Evolutionary conservation across 2,329 filamentous ascomycete genomes (phyloP).

Genomic region (Tolypocladium ophioglossoides): DNA sequence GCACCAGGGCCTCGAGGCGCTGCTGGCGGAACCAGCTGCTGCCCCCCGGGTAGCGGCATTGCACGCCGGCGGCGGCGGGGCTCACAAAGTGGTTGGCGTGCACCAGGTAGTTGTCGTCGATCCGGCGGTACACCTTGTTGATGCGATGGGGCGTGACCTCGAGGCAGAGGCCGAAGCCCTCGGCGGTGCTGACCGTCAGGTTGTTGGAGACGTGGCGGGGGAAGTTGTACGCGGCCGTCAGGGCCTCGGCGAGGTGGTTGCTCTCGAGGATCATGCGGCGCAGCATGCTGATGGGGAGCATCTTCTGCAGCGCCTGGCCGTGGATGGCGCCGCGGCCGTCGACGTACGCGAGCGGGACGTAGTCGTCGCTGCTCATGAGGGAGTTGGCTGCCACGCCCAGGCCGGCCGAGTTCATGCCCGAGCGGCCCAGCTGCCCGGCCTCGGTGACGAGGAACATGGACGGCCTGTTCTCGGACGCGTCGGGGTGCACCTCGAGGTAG

Average conservation of each 20-base stretch:
- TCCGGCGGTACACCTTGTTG: constrained; percentile 4
- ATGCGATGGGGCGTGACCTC: constrained; percentile 12
- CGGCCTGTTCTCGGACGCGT: constrained; percentile 5
- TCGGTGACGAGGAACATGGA: constrained; percentile 16
- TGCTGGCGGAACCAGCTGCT: constrained; percentile 11
- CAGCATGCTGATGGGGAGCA: constrained; percentile 12
- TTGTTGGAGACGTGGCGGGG: constrained; percentile 16
- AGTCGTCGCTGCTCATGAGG: constrained; percentile 13
- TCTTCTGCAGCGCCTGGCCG: constrained; percentile 2
- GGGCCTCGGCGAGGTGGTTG: constrained; percentile 7
- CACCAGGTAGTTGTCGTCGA: constrained; percentile 10
- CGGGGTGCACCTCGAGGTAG: constrained; percentile 14
- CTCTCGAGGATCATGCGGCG: constrained; percentile 14
- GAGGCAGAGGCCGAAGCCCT: constrained; percentile 11
- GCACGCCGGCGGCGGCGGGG: constrained; percentile 5
- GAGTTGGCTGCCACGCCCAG: constrained; percentile 16
- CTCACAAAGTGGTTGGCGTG: constrained; percentile 17
- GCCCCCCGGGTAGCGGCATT: constrained; percentile 9
- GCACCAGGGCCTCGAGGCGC: constrained; percentile 6
- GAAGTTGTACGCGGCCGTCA: constrained; percentile 5
- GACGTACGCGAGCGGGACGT: constrained; percentile 5
- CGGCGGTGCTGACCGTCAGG: constrained; percentile 9
- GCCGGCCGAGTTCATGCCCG: constrained; percentile 18
- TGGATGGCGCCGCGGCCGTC: background rate
- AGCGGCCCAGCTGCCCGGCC: constrained; percentile 16